Evolutionary conservation across 2,329 filamentous ascomycete genomes (phyloP).

Genomic region (Hymenoscyphus salicellus): DNA sequence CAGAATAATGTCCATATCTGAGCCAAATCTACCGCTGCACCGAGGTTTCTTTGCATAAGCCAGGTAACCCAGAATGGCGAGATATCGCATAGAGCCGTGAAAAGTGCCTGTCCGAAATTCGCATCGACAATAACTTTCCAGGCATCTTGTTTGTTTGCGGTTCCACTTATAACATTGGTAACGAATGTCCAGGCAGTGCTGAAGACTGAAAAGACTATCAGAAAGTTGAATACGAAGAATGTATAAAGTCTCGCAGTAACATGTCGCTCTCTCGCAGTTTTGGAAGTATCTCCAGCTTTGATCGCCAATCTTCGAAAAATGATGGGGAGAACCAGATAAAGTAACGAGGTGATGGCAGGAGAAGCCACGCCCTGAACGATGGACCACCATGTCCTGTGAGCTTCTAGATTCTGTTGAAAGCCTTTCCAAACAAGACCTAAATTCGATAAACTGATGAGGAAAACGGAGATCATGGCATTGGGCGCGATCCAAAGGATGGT

Average conservation of each 20-base stretch:
- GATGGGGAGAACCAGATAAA: conserved; percentile 84
- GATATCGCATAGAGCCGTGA: conserved; percentile 74
- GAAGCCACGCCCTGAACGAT: conserved; percentile 89
- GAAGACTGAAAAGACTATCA: conserved; percentile 91
- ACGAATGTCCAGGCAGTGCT: conserved; percentile 76
- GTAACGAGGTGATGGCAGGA: conserved; percentile 79
- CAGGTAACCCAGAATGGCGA: conserved; percentile 94
- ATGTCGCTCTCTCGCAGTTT: conserved; percentile 87
- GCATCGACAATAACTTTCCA: conserved; percentile 67
- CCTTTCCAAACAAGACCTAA: conserved; percentile 74
- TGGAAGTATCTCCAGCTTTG: conserved; percentile 81
- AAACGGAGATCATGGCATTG: conserved; percentile 92
- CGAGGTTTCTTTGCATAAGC: conserved; percentile 86
- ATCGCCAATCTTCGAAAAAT: conserved; percentile 87
- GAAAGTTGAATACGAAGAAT: conserved; percentile 97
- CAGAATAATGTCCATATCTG: conserved; percentile 82
- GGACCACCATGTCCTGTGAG: conserved; percentile 70
- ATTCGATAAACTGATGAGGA: conserved; percentile 81
- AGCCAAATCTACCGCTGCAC: conserved; percentile 88
- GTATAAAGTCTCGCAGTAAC: conserved; percentile 87
- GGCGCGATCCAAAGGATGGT: conserved; percentile 86
- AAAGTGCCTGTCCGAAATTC: conserved; percentile 59
- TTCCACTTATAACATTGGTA: conserved; percentile 59
- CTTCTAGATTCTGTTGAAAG: conserved; percentile 64
- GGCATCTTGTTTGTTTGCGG: conserved; percentile 53